Percentiles rank a stretch among this genome's conserved stretches.
Conservation (phyloP, 768 basidiomycete species). For the Clitopilus passeckerianus region DNA sequence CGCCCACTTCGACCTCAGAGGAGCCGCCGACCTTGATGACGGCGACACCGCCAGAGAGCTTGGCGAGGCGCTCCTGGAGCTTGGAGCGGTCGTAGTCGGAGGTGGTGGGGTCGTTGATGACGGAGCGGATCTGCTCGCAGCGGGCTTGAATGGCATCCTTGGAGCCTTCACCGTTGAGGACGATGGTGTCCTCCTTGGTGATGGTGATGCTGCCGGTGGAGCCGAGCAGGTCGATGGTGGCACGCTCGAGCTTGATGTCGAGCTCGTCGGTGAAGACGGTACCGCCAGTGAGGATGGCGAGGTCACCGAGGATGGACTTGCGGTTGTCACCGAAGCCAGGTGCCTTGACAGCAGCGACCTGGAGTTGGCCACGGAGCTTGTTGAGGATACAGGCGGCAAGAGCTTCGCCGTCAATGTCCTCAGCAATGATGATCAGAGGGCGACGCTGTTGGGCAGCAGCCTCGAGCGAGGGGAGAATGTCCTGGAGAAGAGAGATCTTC, state of each 20-base stretch:
- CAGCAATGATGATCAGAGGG: slow-evolving; percentile 93
- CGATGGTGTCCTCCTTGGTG: slow-evolving; percentile 97
- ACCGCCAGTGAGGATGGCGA: slow-evolving; percentile 95
- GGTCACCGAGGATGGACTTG: slow-evolving; percentile 95
- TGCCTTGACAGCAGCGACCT: slow-evolving; percentile 92
- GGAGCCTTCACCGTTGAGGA: slow-evolving; percentile 90
- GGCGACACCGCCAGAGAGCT: slow-evolving; percentile 93
- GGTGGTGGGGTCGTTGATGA: slow-evolving; percentile 79
- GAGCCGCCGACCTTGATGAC: slow-evolving; percentile 97
- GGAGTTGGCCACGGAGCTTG: slow-evolving; percentile 97
- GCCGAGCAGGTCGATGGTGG: slow-evolving; percentile 84
- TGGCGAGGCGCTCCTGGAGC: slow-evolving; percentile 95
- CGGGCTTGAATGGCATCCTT: slow-evolving; percentile 89
- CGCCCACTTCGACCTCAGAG: slow-evolving; percentile 92
- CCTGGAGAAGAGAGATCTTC: slow-evolving; percentile 94
- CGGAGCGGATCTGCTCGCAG: slow-evolving; percentile 90
- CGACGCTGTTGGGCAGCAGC: slow-evolving; percentile 75
- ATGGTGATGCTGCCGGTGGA: slow-evolving; percentile 88
- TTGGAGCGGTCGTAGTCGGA: slow-evolving; percentile 93
- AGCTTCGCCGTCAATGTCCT: slow-evolving; percentile 97
- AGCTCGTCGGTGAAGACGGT: slow-evolving; percentile 97
- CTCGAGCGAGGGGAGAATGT: slow-evolving; percentile 91
- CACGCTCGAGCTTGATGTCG: slow-evolving; percentile 94
- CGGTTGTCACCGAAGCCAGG: slow-evolving; percentile 99
- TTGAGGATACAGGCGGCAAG: slow-evolving; percentile 97